These are phyloP conservation scores for Musa troglodytarum DNA, from an alignment of 176 grass and related monocot genomes.

Conservation along the genomic window DNA sequence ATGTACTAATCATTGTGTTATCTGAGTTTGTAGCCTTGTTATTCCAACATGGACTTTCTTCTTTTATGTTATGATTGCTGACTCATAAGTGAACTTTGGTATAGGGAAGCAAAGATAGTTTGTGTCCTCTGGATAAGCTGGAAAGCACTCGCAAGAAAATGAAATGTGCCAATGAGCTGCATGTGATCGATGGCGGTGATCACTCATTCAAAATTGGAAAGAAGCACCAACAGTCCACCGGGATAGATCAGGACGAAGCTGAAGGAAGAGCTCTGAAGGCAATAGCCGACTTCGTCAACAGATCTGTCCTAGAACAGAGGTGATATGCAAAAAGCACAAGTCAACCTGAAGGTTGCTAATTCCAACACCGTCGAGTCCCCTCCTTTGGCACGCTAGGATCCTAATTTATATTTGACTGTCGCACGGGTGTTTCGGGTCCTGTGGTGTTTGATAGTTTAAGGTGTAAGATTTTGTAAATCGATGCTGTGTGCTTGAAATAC, in stretches of 20 bases:
- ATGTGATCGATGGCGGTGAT: slow-evolving; percentile 77
- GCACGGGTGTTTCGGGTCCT: no score
- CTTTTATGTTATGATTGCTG: neutral
- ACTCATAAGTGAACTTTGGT: slow-evolving; percentile 15
- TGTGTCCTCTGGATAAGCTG: slow-evolving; percentile 71
- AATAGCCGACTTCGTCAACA: slow-evolving; percentile 49
- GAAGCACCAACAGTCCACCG: slow-evolving; percentile 45
- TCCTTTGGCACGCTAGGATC: neutral
- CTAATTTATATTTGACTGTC: neutral
- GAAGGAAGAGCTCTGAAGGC: slow-evolving; percentile 52
- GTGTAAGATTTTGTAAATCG: no score
- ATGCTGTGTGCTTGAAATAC: no score
- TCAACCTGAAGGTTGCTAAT: neutral
- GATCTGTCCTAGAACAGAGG: slow-evolving; percentile 10
- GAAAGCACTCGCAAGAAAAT: slow-evolving; percentile 59
- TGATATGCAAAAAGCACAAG: neutral
- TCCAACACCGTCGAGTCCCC: neutral
- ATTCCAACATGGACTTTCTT: neutral
- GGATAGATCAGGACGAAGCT: slow-evolving; percentile 44
- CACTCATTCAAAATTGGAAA: slow-evolving; percentile 81
- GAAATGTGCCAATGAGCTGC: slow-evolving; percentile 50
- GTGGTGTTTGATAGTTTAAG: no score
- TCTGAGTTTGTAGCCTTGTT: neutral
- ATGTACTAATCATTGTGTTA: neutral
- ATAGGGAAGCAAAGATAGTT: slow-evolving; percentile 70